phyloP scores from a whole-genome alignment of 257 asterid genomes.

The Orobanche coerulescens region DNA sequence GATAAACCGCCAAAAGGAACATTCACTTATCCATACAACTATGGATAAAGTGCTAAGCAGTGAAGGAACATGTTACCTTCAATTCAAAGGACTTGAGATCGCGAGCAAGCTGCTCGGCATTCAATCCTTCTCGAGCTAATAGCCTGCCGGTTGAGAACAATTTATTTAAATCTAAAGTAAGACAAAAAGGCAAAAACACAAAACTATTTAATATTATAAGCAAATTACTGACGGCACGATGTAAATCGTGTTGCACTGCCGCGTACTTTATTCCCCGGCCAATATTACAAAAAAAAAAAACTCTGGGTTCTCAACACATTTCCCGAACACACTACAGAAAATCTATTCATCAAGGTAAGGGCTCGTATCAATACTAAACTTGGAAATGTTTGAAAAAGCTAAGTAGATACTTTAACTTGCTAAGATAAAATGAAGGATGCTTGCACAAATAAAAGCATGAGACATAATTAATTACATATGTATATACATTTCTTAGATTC shows the following conservation, averaged over 20 bases:
- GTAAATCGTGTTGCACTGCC: background rate
- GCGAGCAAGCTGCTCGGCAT: conserved; percentile 96
- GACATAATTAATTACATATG: background rate
- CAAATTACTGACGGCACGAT: background rate
- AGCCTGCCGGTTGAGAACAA: conserved; percentile 38
- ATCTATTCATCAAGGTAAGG: background rate
- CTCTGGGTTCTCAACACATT: background rate
- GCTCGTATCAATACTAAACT: background rate
- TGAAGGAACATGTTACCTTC: conserved; percentile 40
- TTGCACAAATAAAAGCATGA: background rate
- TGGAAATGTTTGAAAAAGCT: conserved; percentile 2
- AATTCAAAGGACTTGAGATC: conserved; percentile 96
- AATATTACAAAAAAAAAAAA: background rate
- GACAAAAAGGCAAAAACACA: background rate
- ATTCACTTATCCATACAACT: background rate
- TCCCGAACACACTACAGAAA: background rate
- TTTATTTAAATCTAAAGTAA: background rate
- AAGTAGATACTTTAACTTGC: conserved; percentile 1
- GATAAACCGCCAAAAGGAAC: conserved; percentile 6
- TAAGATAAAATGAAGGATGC: background rate
- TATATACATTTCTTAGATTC: background rate
- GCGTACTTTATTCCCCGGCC: background rate
- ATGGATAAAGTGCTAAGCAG: background rate
- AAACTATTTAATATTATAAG: background rate
- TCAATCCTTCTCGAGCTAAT: conserved; percentile 91